Base-by-base conservation (phyloP, 352 stramenopile genomes). In the Globisporangium takayamanum region DNA sequence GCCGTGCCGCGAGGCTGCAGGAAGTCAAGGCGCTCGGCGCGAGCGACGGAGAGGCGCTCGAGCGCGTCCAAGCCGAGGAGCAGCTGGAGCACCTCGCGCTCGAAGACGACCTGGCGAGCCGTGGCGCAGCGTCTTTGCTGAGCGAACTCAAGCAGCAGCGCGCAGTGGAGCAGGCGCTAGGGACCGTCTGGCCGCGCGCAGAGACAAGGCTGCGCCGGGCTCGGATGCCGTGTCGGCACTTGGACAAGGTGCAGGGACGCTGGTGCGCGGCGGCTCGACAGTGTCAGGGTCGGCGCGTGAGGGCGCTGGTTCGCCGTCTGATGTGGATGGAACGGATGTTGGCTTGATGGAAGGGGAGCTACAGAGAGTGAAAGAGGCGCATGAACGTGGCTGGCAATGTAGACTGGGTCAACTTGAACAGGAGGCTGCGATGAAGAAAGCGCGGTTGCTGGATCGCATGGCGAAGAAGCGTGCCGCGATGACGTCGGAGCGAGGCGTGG, bases 401-500 rank as follows among this genome's bases (percentile, higher is more conserved):
- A 61, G 66, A 20, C 39, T 68, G 20, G 33, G 67, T 25, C 69
- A 80, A 26, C 46, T 82, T 0, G 67, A 78, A 33, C 22, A 53
- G 1, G 73, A 82, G 14, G 62, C 64, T 4, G 57, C 63, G 33
- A 57, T 63, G 49, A 66, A 64, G 33, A 78, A 78, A 53, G 63
- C 61, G 28, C 61, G 53, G 5, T 50, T 82, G 39, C 36, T 55
- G 1, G 70, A 69, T 61, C 66, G 73, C 12, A 55, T 78, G 20
- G 56, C 62, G 20, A 75, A 72, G 56, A 69, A 71, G 53, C 57
- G 61, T 50, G 50, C 50, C 18, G 49, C 49, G 49, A 7, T 44
- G 6, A 7, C 30, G 16, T 18, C 25, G 30, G 14, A 42, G 8
- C 15, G 45, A 5, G n/a, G n/a, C 7, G 20, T 16, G 55, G 16